These are phyloP conservation scores for Sclerotinia glacialis DNA, from an alignment of 2,329 filamentous ascomycete genomes.

Conservation along the genomic window DNA sequence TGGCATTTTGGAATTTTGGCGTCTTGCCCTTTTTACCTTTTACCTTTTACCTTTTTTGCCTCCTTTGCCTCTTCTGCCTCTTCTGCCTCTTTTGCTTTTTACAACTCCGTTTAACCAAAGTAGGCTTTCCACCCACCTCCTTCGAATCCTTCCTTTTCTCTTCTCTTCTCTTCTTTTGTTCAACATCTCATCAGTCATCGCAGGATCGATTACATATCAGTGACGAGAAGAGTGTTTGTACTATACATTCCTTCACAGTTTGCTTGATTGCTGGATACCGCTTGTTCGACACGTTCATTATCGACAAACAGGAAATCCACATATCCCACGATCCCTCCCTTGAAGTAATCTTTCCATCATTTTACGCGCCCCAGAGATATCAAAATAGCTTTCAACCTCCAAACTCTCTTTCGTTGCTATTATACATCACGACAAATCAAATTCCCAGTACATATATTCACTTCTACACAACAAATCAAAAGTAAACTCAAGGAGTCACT, in stretches of 20 bases:
- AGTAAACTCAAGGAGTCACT: conserved; percentile 1
- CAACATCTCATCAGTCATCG: conserved; percentile 27
- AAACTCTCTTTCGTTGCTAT: not conserved
- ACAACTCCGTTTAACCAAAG: conserved; percentile 3
- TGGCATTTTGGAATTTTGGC: no score
- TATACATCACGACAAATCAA: not conserved
- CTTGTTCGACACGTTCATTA: conserved; percentile 36
- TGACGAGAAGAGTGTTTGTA: conserved; percentile 5
- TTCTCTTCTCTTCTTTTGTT: conserved; percentile 11
- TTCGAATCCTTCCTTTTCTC: not conserved
- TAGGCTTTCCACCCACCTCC: conserved; percentile 3
- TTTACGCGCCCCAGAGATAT: not conserved
- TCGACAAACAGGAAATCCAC: conserved; percentile 28
- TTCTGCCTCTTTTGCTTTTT: not conserved
- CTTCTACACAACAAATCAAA: not conserved
- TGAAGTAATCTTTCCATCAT: not conserved
- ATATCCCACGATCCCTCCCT: conserved; percentile 19
- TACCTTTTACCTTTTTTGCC: not conserved
- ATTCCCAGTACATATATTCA: not conserved
- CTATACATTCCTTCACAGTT: conserved; percentile 30
- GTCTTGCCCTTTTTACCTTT: not conserved
- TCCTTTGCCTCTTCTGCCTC: not conserved
- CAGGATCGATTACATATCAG: conserved; percentile 31
- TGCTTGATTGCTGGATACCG: conserved; percentile 29
- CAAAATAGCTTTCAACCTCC: not conserved